Base-by-base conservation (phyloP, 2,329 filamentous ascomycete species). In the Cordyceps cateniannulata region DNA sequence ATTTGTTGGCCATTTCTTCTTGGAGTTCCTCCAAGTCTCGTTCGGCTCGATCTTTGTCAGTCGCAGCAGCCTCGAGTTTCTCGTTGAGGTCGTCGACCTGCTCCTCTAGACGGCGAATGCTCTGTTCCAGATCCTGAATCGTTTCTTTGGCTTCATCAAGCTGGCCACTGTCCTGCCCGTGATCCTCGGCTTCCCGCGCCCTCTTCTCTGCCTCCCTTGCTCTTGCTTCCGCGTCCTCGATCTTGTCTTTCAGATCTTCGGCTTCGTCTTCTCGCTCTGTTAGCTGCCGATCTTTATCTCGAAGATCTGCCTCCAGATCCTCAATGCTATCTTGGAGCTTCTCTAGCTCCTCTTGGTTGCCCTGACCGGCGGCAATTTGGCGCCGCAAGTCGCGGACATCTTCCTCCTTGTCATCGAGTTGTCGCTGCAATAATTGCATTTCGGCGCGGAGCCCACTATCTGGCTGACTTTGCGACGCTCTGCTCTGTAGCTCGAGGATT, bases 401-500 rank as follows among this genome's bases (percentile, higher is more conserved):
- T 25, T 79, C 77, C 47, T 87, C 84, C 59, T 81, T 84, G 40
- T 84, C 80, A 29, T 85, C 79, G 5, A 89, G 69, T 32, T 76
- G 72, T 60, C 79, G 79, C 22, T 82, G 82, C 32, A 92, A 71
- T 50, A 78, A 77, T 38, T 86, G 81, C 44, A 85, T 70, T 68
- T 87, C 85, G 25, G 76, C 77, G 55, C 85, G 85, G 66, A 91
- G 82, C 62, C 80, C 84, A 65, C 91, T 86, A 67, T 92, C 87
- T 12, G 83, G 84, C 64, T 91, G 86, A 68, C 88, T 89, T 68
- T 85, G 85, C 73, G 91, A 91, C 59, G 91, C 82, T 68, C 89
- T 90, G 63, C 96, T 89, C 64, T 93, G 89, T 63, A 96, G 84
- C 64, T 96, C 90, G 60, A 87, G 77, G 65, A 97, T 85, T 71